Conservation (phyloP, 352 stramenopile species). For the Globisporangium splendens region DNA sequence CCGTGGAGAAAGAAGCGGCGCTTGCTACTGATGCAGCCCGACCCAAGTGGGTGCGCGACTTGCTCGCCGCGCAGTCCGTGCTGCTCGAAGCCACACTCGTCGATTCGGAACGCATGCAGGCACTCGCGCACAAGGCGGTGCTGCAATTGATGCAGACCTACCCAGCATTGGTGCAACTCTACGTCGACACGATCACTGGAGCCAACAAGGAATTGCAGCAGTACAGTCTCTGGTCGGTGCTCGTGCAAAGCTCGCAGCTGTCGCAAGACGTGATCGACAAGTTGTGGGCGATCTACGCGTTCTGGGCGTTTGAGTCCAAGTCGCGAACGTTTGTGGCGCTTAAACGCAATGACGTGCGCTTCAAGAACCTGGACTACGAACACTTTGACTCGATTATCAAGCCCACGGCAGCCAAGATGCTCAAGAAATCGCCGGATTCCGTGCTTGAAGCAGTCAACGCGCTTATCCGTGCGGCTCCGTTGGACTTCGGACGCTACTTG, state of each 20-base stretch:
- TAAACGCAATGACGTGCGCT: slow-evolving; percentile 33
- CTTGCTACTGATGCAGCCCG: slow-evolving; percentile 5
- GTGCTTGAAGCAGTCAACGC: slow-evolving; percentile 56
- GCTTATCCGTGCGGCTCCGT: slow-evolving; percentile 40
- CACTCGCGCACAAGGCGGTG: slow-evolving; percentile 38
- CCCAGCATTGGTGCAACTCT: slow-evolving; percentile 33
- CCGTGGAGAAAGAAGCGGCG: slow-evolving; percentile 12
- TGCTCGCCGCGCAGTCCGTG: slow-evolving; percentile 41
- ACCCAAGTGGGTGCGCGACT: slow-evolving; percentile 40
- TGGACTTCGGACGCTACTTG: slow-evolving; percentile 72
- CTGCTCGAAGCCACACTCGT: slow-evolving; percentile 57
- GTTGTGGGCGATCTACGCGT: slow-evolving; percentile 54
- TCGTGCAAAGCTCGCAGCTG: slow-evolving; percentile 30
- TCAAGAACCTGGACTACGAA: slow-evolving; percentile 45
- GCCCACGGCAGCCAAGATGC: slow-evolving; percentile 62
- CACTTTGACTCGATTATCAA: slow-evolving; percentile 69
- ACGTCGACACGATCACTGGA: slow-evolving; percentile 27
- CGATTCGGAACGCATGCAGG: slow-evolving; percentile 42
- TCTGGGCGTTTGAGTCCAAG: slow-evolving; percentile 82
- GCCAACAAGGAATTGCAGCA: slow-evolving; percentile 40
- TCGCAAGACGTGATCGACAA: slow-evolving; percentile 30
- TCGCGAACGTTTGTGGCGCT: slow-evolving; percentile 39
- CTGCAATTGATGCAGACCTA: slow-evolving; percentile 45
- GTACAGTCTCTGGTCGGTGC: slow-evolving; percentile 59
- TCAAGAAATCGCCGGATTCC: slow-evolving; percentile 82